Percentiles rank a stretch among this genome's conserved stretches.
phyloP scores from a whole-genome alignment of 2,329 filamentous ascomycete species.

The Keithomyces neogunnii region DNA sequence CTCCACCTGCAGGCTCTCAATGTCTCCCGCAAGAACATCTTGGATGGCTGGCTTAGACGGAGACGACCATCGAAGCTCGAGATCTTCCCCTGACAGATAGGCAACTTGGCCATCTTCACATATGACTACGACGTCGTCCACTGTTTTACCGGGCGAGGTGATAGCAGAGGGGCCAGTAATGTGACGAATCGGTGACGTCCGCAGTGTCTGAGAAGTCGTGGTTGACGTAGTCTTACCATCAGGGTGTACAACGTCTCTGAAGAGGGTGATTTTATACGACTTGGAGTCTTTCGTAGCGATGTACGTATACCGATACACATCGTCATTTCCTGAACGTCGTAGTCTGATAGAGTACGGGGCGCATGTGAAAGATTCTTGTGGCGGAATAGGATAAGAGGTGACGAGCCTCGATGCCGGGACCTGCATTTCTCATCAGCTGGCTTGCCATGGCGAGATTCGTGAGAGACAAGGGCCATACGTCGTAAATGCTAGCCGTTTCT shows the following conservation, averaged over 20 bases:
- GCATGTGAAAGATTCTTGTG: slow-evolving; percentile 56
- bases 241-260: slow-evolving; percentile 46
- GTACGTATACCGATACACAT: slow-evolving; percentile 52
- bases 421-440: slow-evolving; percentile 26
- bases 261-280: slow-evolving; percentile 46
- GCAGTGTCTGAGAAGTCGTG: slow-evolving; percentile 35
- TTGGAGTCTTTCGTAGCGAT: slow-evolving; percentile 43
- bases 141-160: slow-evolving; percentile 14
- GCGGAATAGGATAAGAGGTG: slow-evolving; percentile 59
- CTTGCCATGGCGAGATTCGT: not conserved
- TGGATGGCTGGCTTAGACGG: slow-evolving; percentile 25
- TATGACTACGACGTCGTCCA: slow-evolving; percentile 42
- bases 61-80: slow-evolving; percentile 25
- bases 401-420: slow-evolving; percentile 52
- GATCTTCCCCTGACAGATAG: slow-evolving; percentile 48
- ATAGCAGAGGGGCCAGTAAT: slow-evolving; percentile 23
- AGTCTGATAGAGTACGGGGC: slow-evolving; percentile 49
- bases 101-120: slow-evolving; percentile 52
- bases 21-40: slow-evolving; percentile 22
- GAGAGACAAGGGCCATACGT: slow-evolving; percentile 33
- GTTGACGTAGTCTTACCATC: slow-evolving; percentile 45
- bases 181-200: slow-evolving; percentile 25
- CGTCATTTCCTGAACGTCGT: slow-evolving; percentile 36
- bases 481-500: slow-evolving; percentile 57
- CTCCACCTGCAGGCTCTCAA: slow-evolving; percentile 37